Evolutionary conservation across 192 early-diverging fungal genomes (phyloP).

Genomic region (Podila epicladia): DNA sequence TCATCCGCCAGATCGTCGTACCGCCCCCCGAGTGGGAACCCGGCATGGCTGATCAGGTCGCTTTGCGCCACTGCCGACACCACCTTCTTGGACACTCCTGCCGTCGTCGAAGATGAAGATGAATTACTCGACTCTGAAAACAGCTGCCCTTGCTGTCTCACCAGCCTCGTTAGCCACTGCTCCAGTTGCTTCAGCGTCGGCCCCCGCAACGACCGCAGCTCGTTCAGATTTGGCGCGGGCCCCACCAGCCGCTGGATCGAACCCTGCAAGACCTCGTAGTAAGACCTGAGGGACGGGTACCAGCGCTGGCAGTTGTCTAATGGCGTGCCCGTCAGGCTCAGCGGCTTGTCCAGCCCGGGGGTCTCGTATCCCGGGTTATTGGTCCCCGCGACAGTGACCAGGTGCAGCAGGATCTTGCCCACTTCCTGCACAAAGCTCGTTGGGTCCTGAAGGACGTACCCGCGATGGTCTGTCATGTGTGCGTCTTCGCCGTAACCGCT

Average conservation of each 20-base stretch:
- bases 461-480: constrained; percentile 41
- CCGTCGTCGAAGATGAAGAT: neutral
- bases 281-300: constrained; percentile 28
- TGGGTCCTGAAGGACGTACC: constrained; percentile 24
- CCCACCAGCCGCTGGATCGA: constrained; percentile 17
- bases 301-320: constrained; percentile 46
- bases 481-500: constrained; percentile 45
- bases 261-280: constrained; percentile 23
- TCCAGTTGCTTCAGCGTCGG: constrained; percentile 36
- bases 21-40: neutral
- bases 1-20: constrained; percentile 1
- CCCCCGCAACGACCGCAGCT: constrained; percentile 22
- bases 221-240: constrained; percentile 18
- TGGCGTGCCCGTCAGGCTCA: constrained; percentile 34
- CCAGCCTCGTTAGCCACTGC: constrained; percentile 19
- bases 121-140: neutral
- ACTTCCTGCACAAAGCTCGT: constrained; percentile 26
- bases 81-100: neutral
- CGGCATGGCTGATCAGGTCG: constrained; percentile 11
- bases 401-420: constrained; percentile 36
- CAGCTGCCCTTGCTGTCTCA: constrained; percentile 19
- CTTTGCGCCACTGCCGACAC: constrained; percentile 7
- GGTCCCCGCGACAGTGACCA: constrained; percentile 22
- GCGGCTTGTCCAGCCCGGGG: constrained; percentile 7
- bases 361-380: constrained; percentile 33